These are phyloP conservation scores for Phialemonium atrogriseum DNA, from an alignment of 2,329 filamentous ascomycete genomes.

Conservation along the genomic window DNA sequence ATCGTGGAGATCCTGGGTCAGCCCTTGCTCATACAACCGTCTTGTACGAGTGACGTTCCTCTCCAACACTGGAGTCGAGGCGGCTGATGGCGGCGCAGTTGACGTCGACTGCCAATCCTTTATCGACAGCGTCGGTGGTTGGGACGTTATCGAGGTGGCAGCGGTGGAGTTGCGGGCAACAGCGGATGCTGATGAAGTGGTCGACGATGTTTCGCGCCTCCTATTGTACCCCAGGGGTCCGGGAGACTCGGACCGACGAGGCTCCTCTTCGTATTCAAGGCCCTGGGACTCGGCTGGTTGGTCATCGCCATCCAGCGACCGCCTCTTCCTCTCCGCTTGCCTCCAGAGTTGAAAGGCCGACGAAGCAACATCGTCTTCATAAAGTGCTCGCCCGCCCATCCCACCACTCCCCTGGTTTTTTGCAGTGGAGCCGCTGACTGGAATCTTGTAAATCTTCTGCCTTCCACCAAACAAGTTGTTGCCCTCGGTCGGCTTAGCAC, in stretches of 20 bases:
- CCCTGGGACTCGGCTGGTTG: slow-evolving; percentile 24
- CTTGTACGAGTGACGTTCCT: slow-evolving; percentile 62
- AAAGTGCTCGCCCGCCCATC: slow-evolving; percentile 62
- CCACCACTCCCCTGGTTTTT: slow-evolving; percentile 32
- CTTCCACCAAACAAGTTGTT: slow-evolving; percentile 92
- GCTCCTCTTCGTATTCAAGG: slow-evolving; percentile 30
- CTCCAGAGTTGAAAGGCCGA: slow-evolving; percentile 78
- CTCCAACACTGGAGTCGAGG: slow-evolving; percentile 41
- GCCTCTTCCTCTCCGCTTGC: slow-evolving; percentile 46
- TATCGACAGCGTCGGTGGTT: slow-evolving; percentile 43
- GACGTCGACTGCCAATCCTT: slow-evolving; percentile 41
- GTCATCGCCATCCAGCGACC: slow-evolving; percentile 28
- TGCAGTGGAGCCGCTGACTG: slow-evolving; percentile 37
- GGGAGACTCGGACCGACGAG: slow-evolving; percentile 44
- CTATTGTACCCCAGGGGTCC: slow-evolving; percentile 57
- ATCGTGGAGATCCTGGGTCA: slow-evolving; percentile 72
- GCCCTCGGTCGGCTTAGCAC: slow-evolving; percentile 75
- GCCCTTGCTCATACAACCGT: slow-evolving; percentile 73
- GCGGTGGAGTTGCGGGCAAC: slow-evolving; percentile 73
- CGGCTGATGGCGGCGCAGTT: slow-evolving; percentile 25
- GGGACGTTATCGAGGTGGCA: slow-evolving; percentile 81
- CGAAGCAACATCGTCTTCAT: slow-evolving; percentile 77
- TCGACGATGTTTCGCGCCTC: slow-evolving; percentile 81
- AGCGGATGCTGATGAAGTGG: slow-evolving; percentile 61
- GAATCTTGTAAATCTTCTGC: slow-evolving; percentile 90